Evolutionary conservation across 306 rosid species (phyloP), one percentile per base, ranked within the genome.

Genomic region (Trifolium fragiferum): DNA sequence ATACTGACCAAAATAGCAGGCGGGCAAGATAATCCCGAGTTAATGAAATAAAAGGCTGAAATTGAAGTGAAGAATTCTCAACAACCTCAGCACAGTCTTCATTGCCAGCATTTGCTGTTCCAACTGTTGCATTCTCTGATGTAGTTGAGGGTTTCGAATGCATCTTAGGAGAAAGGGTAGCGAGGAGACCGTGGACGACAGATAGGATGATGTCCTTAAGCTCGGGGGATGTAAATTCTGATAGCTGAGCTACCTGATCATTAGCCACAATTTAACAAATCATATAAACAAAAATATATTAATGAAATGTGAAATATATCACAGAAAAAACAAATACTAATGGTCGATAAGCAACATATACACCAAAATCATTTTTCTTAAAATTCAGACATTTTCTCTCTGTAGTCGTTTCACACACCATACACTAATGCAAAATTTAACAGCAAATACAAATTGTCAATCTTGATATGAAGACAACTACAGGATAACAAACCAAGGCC

Each of bases 151-250:
- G 90, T 81, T 86, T 88, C 18, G 98, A 91, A 73, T 91, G 95
- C 89, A 94, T 90, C 85, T 76, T 94, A 0, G 97, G 96, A 80
- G 98, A 91, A 77, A 94, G 95, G 60, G 96, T 90, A 25, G 98
- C 98, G 19, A 94, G 93, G 47, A 94, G 96, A 75, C 98, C 98
- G 61, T 94, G 95, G 67, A 94, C 86, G 72, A 91, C 90, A 79
- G 97, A 91, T 68, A 84, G 85, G 80, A 94, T 88, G 59, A 79
- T 89, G 78, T 89, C 96, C 85, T 86, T 94, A 66, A 92, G 51
- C 70, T 91, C 95, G 2, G 96, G 83, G 80, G 95, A 84, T 57
- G 96, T 79, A 73, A 93, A 89, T 80, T 94, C 98, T 54, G 98
- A 94, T 61, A 94, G 81, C 87, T 91, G 92, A 68, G 93, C 97